Evolutionary conservation across 2,329 filamentous ascomycete species (phyloP).

Genomic region (Aspergillus neoniger): DNA sequence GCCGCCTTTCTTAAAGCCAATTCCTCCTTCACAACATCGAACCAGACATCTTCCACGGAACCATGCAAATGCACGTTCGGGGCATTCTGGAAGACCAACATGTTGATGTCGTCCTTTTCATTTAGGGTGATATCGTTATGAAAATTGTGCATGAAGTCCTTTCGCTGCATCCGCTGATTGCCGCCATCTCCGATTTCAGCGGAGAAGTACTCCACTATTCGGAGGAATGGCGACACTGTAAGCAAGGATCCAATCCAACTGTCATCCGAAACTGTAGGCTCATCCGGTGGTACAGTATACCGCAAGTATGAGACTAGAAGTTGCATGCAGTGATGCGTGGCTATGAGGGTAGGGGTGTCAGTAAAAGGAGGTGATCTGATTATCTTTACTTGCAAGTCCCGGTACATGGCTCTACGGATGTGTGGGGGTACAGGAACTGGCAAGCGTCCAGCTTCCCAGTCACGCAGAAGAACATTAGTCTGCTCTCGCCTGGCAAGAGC

Average conservation of each 20-base stretch:
- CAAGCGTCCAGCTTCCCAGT: conserved; percentile 42
- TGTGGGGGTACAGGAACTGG: conserved; percentile 39
- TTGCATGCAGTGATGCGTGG: conserved; percentile 46
- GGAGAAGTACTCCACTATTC: conserved; percentile 46
- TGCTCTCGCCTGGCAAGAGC: conserved; percentile 39
- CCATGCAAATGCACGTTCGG: conserved; percentile 33
- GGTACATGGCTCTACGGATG: conserved; percentile 40
- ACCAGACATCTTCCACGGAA: conserved; percentile 44
- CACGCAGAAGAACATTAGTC: conserved; percentile 39
- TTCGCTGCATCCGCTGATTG: conserved; percentile 43
- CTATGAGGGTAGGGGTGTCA: conserved; percentile 41
- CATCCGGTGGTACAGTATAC: conserved; percentile 39
- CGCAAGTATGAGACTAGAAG: conserved; percentile 43
- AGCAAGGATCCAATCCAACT: conserved; percentile 46
- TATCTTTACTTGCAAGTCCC: conserved; percentile 39
- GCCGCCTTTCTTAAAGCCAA: conserved; percentile 30
- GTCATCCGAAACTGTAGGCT: conserved; percentile 33
- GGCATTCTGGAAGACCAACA: conserved; percentile 37
- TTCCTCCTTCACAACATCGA: conserved; percentile 38
- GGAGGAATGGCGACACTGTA: conserved; percentile 41
- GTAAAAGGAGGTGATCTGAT: conserved; percentile 44
- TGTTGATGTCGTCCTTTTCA: conserved; percentile 42
- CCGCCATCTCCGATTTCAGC: conserved; percentile 47
- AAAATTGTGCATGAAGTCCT: conserved; percentile 48
- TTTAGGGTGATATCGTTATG: conserved; percentile 40